These are phyloP conservation scores for Podospora appendiculata DNA, from an alignment of 495 filamentous ascomycete species.

Conservation along the genomic window DNA sequence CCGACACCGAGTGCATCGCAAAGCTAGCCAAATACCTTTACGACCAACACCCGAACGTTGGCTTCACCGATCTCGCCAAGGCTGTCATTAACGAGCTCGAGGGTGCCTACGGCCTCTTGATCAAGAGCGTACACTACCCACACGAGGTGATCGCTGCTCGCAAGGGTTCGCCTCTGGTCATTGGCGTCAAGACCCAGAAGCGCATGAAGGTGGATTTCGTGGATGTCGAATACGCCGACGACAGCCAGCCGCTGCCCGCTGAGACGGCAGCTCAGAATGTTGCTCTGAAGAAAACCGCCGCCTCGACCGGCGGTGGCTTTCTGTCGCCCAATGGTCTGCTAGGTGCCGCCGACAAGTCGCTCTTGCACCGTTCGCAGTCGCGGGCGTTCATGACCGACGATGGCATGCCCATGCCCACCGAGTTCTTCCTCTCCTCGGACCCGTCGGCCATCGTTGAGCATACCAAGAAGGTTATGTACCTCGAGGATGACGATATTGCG, in stretches of 20 bases:
- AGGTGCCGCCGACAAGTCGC: slow-evolving; percentile 89
- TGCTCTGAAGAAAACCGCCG: slow-evolving; percentile 72
- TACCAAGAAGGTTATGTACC: slow-evolving; percentile 99
- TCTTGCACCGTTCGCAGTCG: slow-evolving; percentile 95
- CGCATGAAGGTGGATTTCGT: slow-evolving; percentile 99
- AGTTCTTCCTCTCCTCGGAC: slow-evolving; percentile 98
- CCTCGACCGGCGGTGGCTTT: slow-evolving; percentile 37
- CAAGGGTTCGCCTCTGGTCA: slow-evolving; percentile 93
- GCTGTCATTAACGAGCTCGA: slow-evolving; percentile 97
- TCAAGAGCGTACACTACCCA: slow-evolving; percentile 98
- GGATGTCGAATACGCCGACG: slow-evolving; percentile 92
- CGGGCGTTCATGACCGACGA: slow-evolving; percentile 98
- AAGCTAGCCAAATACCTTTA: slow-evolving; percentile 98
- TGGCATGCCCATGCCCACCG: slow-evolving; percentile 92
- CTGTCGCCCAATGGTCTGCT: slow-evolving; percentile 62
- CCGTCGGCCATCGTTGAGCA: slow-evolving; percentile 98
- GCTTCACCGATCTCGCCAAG: slow-evolving; percentile 93
- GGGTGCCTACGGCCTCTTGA: slow-evolving; percentile 89
- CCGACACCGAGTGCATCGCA: slow-evolving; percentile 97
- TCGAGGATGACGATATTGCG: slow-evolving; percentile 98
- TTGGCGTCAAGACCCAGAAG: slow-evolving; percentile 89
- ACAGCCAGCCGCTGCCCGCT: slow-evolving; percentile 71
- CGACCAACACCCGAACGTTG: slow-evolving; percentile 88
- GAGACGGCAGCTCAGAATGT: slow-evolving; percentile 95
- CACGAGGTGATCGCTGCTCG: slow-evolving; percentile 96